Base-by-base conservation (phyloP, 345 rosid species). In the Citrus cavaleriei region DNA sequence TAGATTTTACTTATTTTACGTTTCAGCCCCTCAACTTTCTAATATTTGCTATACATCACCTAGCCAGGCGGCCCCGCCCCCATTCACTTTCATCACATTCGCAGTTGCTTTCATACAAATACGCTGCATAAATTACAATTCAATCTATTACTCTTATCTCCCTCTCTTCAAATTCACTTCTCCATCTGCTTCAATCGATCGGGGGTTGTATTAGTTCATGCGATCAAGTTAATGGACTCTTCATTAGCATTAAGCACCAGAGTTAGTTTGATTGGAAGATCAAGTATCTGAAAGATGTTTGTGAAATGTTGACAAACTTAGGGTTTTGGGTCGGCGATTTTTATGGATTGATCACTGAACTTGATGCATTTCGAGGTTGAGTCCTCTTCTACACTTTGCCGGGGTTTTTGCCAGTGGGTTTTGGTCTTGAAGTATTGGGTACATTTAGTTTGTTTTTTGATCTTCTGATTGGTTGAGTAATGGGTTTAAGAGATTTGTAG, bases 361-460 rank as follows among this genome's bases (percentile, higher is more conserved):
- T 74, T 2, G 79, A 75, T 82, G 62, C 66, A 37, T 76, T 61
- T 69, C 34, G 46, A 79, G 81, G 79, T 79, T 81, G 60, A 8
- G 34, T 40, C 65, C 21, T 74, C 51, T 57, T 75, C 77, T 57
- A 19, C 76, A 68, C 32, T 51, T 81, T 37, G 1, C 57, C 2
- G 57, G 21, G 57, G 57, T 51, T 16, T 54, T n/a, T 79, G 49
- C 19, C 49, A 69, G 68, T 77, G 57, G 63, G 65, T 60, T 40
- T 72, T 68, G 71, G 30, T 51, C 80, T 83, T 79, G 49, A 78
- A 68, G 84, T 64, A 22, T 46, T 62, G 80, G 73, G 74, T 73
- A 27, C 62, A 37, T 85, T 78, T 57, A 68, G 40, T 54, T 73
- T 58, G 16, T 78, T 74, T 24, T 22, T 19, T 28, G 9, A 34